Conservation (phyloP, 2,329 filamentous ascomycete genomes). For the Exophiala spinifera region DNA sequence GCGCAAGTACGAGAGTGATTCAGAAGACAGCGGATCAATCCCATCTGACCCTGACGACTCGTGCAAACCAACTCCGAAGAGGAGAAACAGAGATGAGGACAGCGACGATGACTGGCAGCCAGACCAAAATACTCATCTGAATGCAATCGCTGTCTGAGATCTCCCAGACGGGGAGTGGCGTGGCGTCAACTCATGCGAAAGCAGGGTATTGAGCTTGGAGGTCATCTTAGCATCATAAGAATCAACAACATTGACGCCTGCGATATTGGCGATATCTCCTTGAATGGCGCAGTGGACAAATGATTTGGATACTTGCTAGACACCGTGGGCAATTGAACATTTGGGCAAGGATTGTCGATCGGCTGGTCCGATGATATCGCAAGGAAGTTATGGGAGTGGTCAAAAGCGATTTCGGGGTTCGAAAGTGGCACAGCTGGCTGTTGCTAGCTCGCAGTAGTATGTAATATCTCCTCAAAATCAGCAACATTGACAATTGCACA, state of each 20-base stretch:
- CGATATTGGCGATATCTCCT: not conserved
- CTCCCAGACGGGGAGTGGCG: no score
- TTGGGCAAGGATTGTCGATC: not conserved
- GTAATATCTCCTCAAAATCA: not conserved
- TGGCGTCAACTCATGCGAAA: not conserved
- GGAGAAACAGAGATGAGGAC: conserved; percentile 13
- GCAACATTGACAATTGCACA: not conserved
- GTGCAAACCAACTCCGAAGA: not conserved
- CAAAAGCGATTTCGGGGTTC: no score
- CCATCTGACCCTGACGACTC: conserved; percentile 3
- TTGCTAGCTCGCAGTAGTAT: no score
- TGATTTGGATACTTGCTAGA: not conserved
- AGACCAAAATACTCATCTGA: not conserved
- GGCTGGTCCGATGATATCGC: conserved; percentile 2
- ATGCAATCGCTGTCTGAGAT: not conserved
- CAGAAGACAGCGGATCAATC: conserved; percentile 5
- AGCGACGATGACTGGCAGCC: conserved; percentile 14
- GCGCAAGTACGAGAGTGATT: not conserved
- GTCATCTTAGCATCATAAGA: not conserved
- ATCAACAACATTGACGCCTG: not conserved
- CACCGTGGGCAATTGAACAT: not conserved
- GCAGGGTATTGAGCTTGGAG: no score
- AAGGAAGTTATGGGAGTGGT: not conserved
- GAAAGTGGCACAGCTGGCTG: no score
- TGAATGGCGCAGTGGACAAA: not conserved